A percentile compares a stretch with the other conserved stretches of the same genome.
Conservation (phyloP, 345 rosid species). For the Gossypium australe region DNA sequence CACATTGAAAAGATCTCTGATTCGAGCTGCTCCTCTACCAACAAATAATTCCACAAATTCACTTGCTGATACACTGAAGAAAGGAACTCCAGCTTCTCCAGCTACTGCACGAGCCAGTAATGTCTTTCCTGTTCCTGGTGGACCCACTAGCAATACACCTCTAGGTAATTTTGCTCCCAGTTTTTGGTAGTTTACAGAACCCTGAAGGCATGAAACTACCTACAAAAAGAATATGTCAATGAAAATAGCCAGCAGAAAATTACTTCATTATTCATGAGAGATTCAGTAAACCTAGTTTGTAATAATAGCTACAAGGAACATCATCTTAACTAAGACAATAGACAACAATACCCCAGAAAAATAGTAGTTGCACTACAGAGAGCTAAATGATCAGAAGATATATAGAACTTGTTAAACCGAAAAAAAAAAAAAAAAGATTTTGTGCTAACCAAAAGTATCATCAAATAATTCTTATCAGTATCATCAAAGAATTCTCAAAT, state of each 20-base stretch:
- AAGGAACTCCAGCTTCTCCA: constrained; percentile 95
- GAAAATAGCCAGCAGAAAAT: not conserved
- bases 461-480: not conserved
- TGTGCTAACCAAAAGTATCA: not conserved
- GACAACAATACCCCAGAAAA: not conserved
- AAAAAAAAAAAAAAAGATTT: not conserved
- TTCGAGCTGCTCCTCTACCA: constrained; percentile 97
- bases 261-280: not conserved
- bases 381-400: not conserved
- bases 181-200: constrained; percentile 72
- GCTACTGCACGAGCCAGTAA: constrained; percentile 94
- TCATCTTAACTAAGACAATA: not conserved
- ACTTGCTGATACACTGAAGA: constrained; percentile 90
- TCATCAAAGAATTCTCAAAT: not conserved
- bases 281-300: not conserved
- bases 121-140: constrained; percentile 97
- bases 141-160: constrained; percentile 91
- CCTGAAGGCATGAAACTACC: constrained; percentile 96
- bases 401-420: not conserved
- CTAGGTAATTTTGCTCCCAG: constrained; percentile 86
- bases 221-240: constrained; percentile 31
- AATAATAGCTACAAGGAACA: not conserved
- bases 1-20: constrained; percentile 75
- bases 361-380: not conserved
- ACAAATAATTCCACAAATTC: constrained; percentile 97